phyloP scores from a whole-genome alignment of 352 stramenopile species.

The Phytophthora capsici region DNA sequence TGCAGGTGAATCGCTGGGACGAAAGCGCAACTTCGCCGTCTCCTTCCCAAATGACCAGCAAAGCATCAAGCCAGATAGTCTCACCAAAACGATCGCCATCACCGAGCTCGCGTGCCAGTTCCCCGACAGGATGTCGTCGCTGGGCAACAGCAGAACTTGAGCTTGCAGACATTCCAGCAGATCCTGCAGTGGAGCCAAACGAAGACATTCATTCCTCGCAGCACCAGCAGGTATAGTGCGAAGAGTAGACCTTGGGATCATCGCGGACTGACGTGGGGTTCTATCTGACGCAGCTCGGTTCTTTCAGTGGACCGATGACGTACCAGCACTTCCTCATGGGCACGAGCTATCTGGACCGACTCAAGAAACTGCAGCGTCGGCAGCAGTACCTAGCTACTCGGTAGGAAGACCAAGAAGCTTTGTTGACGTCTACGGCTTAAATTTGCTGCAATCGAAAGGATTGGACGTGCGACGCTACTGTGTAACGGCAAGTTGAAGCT shows the following conservation, averaged over 20 bases:
- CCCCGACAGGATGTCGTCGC: neutral
- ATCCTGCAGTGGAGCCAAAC: conserved; percentile 8
- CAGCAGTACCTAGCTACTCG: conserved; percentile 4
- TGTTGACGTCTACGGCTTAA: no score
- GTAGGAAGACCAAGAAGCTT: neutral
- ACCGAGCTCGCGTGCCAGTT: conserved; percentile 16
- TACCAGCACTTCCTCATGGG: conserved; percentile 62
- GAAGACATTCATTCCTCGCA: neutral
- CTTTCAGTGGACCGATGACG: conserved; percentile 15
- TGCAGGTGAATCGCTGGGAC: conserved; percentile 13
- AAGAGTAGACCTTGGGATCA: neutral
- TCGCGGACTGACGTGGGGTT: conserved; percentile 19
- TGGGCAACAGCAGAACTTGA: conserved; percentile 17
- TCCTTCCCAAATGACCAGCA: conserved; percentile 1
- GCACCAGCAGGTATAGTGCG: conserved; percentile 11
- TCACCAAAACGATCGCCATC: conserved; percentile 6
- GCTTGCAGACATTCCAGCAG: conserved; percentile 23
- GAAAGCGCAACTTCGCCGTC: conserved; percentile 1
- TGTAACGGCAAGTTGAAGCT: conserved; percentile 31
- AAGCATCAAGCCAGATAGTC: neutral
- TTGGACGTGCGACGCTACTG: conserved; percentile 12
- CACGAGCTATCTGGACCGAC: conserved; percentile 59
- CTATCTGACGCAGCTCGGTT: conserved; percentile 27
- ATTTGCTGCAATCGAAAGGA: conserved; percentile 12
- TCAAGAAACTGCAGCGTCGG: conserved; percentile 37